Evolutionary conservation across 2,329 filamentous ascomycete species (phyloP), one percentile per base, ranked within the genome.

Genomic region (Fusarium haematococcum): DNA sequence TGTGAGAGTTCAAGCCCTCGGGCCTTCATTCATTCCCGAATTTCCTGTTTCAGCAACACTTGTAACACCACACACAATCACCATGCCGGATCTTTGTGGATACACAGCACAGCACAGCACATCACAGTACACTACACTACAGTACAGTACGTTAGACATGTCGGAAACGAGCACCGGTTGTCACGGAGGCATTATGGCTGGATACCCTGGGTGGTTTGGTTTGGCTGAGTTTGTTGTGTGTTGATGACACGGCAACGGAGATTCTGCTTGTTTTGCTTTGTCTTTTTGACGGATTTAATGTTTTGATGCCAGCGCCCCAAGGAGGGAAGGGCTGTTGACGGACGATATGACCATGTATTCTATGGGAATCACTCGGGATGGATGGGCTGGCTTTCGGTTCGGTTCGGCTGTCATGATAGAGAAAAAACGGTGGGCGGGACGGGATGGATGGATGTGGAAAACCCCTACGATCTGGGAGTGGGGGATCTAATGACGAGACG

Each of bases 401-500:
- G 43, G 41, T 75, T 73, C 35, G 43, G 41, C 75, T 67, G 67
- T 63, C 65, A 70, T 73, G 68, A 77, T 78, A 77, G 73, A 79
- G 66, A 79, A 79, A 79, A 79, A 79, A 73, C 59, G 61, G 71
- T 60, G 69, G 72, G 64, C 25, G 16, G 25, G 45, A 50, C 20
- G 41, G 41, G 11, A 48, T 48, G 43, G 20, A 25, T 45, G 41
- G 41, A 68, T 63, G 65, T 65, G 64, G 71, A 64, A 73, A 74
- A 66, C 68, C 67, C 69, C 68, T 76, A 57, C 54, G 73, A 58
- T 45, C 60, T 74, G 69, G 64, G 64, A 59, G 50, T 62, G 58
- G 69, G 65, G 52, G 62, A 56, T 70, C 67, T 80, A 76, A 80
- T 74, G 79, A 80, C 45, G 75, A 79, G 66, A 80, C 68, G 79